Conservation (phyloP, 2,329 filamentous ascomycete genomes). For the Trichophyton simii region DNA sequence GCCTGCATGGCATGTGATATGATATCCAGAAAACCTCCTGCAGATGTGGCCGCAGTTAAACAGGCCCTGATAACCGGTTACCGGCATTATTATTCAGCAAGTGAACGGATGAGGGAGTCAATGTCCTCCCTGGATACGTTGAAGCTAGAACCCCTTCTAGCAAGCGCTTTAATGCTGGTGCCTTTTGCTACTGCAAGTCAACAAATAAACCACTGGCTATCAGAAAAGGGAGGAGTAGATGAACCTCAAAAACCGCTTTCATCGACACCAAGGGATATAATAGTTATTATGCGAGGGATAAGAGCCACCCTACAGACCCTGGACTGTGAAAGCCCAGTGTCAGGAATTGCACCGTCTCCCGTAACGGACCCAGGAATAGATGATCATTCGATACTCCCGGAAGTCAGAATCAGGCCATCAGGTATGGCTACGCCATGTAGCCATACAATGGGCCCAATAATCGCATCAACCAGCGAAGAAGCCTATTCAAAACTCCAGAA, state of each 20-base stretch:
- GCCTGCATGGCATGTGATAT: slow-evolving; percentile 13
- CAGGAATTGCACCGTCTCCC: background rate
- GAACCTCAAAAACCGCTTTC: slow-evolving; percentile 1
- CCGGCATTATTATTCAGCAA: slow-evolving; percentile 12
- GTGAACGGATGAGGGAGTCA: slow-evolving; percentile 13
- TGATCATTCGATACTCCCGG: background rate
- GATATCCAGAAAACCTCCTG: slow-evolving; percentile 9
- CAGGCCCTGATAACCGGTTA: slow-evolving; percentile 12
- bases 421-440: background rate
- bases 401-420: background rate
- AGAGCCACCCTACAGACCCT: slow-evolving; percentile 3
- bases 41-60: slow-evolving; percentile 1
- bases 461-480: background rate
- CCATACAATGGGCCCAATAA: slow-evolving; percentile 2
- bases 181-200: slow-evolving; percentile 12
- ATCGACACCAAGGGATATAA: slow-evolving; percentile 4
- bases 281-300: slow-evolving; percentile 6
- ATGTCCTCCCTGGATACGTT: slow-evolving; percentile 7
- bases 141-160: slow-evolving; percentile 13
- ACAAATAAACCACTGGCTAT: slow-evolving; percentile 13
- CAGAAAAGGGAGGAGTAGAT: background rate
- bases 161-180: slow-evolving; percentile 11
- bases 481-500: slow-evolving; percentile 2
- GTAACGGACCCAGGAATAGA: background rate
- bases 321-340: background rate